Evolutionary conservation across 352 stramenopile genomes (phyloP), one percentile per base, ranked within the genome.

Genomic region (Pythium aristosporum): DNA sequence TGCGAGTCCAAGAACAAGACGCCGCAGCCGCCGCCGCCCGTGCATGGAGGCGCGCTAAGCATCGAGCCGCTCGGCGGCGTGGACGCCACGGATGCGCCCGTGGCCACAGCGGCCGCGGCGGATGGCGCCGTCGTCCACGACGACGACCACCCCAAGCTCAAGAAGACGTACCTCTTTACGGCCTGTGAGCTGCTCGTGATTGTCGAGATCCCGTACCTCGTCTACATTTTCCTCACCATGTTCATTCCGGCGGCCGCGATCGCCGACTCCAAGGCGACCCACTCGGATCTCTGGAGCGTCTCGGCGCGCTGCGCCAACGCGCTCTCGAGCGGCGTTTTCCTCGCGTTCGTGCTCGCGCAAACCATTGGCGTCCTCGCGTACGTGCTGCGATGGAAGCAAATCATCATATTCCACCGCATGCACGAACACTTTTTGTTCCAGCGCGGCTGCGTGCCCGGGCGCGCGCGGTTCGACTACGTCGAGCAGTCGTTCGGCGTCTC

Each of bases 381-480:
- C 54, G 52, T 77, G 18, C 69, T 91, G 20, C 76, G 85, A 1
- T 94, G 82, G 82, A 77, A 86, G 36, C 85, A 94, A 59, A 90
- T 94, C 58, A 69, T 87, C 21, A 69, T 94, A 28, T 94, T 94
- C 59, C 84, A 94, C 42, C 73, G 78, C 39, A 66, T 94, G 66
- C 85, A 91, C 57, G 81, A 90, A 49, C 82, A 92, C 37, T 86
- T 91, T 52, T 68, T 92, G 18, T 91, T 80, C 48, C 85, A 94
- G 61, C 71, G 77, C 6, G 82, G 82, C 32, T 87, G 76, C 57
- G 61, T 87, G 0, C 80, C 80, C 5, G 80, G 80, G 1, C 71
- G 77, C 7, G 82, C 79, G 16, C 77, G 80, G 16, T 88, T 92
- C 21, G 82, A 90, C 51, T 87, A 88, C 42, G 72, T 87, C 11